Conservation (phyloP, 2,329 filamentous ascomycete genomes). For the Myriosclerotinia curreyana region DNA sequence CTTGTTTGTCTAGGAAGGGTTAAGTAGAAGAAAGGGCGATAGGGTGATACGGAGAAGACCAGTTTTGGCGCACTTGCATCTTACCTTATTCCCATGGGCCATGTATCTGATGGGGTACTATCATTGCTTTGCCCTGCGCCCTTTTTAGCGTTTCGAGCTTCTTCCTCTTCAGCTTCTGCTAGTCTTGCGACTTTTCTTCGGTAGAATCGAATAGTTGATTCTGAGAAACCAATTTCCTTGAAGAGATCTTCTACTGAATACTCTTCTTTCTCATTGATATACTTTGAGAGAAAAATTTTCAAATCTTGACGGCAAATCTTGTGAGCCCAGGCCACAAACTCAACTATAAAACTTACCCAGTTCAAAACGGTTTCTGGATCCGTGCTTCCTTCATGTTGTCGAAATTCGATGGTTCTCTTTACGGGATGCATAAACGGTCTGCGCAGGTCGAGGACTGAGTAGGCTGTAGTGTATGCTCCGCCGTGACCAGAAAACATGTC, state of each 20-base stretch:
- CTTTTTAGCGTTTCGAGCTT: too few species aligned
- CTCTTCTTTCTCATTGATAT: neutral
- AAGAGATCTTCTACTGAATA: constrained; percentile 4
- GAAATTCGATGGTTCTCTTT: constrained; percentile 29
- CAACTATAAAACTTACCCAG: constrained; percentile 12
- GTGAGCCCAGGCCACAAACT: constrained; percentile 12
- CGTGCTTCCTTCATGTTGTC: constrained; percentile 28
- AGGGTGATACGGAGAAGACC: neutral
- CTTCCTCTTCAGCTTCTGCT: neutral
- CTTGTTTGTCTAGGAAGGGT: neutral
- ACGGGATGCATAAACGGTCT: neutral
- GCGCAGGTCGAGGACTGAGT: neutral
- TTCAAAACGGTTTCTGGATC: constrained; percentile 22
- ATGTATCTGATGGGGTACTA: neutral
- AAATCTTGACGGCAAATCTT: neutral
- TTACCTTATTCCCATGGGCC: neutral
- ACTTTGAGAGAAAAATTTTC: neutral
- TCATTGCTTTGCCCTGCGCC: too few species aligned
- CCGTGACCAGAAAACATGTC: neutral
- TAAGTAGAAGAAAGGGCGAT: neutral
- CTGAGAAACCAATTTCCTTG: neutral
- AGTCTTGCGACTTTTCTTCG: neutral
- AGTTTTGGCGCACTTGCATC: too few species aligned
- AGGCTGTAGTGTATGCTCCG: neutral
- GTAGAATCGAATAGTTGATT: neutral